These are phyloP conservation scores for Plantago coronopus DNA, from an alignment of 305 asterid species.

Conservation along the genomic window DNA sequence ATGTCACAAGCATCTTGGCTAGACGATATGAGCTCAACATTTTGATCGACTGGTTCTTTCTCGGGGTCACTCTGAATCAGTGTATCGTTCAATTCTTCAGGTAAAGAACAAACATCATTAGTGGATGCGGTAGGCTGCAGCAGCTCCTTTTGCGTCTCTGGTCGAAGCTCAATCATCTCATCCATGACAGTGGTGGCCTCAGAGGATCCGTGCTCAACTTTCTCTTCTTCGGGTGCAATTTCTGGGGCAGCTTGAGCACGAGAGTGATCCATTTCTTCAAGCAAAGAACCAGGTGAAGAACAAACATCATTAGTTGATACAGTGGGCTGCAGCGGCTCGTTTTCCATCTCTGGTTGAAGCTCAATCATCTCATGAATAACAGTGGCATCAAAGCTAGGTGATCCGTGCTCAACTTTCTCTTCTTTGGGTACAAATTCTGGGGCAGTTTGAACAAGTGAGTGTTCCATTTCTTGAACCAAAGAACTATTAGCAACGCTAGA, in stretches of 20 bases:
- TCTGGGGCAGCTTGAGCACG: slow-evolving; percentile 16
- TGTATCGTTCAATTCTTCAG: slow-evolving; percentile 18
- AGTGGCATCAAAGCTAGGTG: slow-evolving; percentile 16
- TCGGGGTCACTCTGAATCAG: slow-evolving; percentile 11
- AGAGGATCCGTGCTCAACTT: too few species aligned
- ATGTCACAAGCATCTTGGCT: neutral
- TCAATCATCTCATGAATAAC: slow-evolving; percentile 14
- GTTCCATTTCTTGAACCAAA: slow-evolving; percentile 19
- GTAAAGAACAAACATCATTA: slow-evolving; percentile 21
- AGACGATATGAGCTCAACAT: neutral
- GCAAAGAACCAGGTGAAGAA: slow-evolving; percentile 20
- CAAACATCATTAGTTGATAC: slow-evolving; percentile 20
- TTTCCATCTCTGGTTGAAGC: slow-evolving; percentile 21
- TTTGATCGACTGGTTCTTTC: neutral
- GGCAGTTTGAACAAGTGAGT: slow-evolving; percentile 20
- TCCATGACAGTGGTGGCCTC: too few species aligned
- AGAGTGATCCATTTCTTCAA: slow-evolving; percentile 28
- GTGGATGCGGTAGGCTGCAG: slow-evolving; percentile 16
- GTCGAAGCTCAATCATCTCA: slow-evolving; percentile 22
- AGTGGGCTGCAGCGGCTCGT: slow-evolving; percentile 7
- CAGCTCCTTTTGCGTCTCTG: slow-evolving; percentile 7
- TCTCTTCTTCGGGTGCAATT: slow-evolving; percentile 31
- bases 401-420: slow-evolving; percentile 18
- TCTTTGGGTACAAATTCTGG: slow-evolving; percentile 24
- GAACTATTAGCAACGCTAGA: slow-evolving; percentile 11